Evolutionary conservation across 148 eudicot genomes (phyloP).

Genomic region (Chenopodium quinoa): DNA sequence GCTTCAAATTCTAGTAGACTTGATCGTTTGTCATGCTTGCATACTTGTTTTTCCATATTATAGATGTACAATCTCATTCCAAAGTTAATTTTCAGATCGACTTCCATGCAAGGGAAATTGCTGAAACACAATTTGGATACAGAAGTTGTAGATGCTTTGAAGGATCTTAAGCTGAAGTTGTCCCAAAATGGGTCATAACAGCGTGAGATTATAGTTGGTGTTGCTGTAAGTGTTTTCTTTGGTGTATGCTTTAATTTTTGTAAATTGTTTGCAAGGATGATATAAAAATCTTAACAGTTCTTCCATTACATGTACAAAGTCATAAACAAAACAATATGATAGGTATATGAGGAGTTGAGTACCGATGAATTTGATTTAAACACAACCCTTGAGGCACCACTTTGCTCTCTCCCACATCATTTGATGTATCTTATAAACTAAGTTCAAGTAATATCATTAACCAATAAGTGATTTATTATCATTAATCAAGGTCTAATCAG

Average conservation of each 20-base stretch:
- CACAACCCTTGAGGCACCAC: background rate
- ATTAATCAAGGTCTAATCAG: no score
- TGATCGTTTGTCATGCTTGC: background rate
- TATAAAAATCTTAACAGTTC: background rate
- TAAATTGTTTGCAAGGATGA: background rate
- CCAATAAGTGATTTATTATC: background rate
- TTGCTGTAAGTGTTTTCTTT: slow-evolving; percentile 9
- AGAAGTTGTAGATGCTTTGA: slow-evolving; percentile 84
- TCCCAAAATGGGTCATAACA: slow-evolving; percentile 44
- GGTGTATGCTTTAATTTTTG: background rate
- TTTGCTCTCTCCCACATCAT: background rate
- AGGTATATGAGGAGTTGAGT: background rate
- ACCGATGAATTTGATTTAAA: background rate
- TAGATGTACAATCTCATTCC: slow-evolving; percentile 5
- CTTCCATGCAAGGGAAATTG: slow-evolving; percentile 85
- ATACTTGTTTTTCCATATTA: background rate
- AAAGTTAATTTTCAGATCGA: slow-evolving; percentile 44
- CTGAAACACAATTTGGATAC: slow-evolving; percentile 89
- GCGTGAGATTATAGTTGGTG: slow-evolving; percentile 2
- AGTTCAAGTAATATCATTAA: background rate
- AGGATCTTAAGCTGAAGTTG: slow-evolving; percentile 71
- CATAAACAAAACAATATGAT: background rate
- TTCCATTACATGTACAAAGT: background rate
- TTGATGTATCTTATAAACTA: background rate
- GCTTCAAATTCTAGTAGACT: no score